Evolutionary conservation across 305 asterid species (phyloP), one percentile per base, ranked within the genome.

Genomic region (Ilex paraguariensis): DNA sequence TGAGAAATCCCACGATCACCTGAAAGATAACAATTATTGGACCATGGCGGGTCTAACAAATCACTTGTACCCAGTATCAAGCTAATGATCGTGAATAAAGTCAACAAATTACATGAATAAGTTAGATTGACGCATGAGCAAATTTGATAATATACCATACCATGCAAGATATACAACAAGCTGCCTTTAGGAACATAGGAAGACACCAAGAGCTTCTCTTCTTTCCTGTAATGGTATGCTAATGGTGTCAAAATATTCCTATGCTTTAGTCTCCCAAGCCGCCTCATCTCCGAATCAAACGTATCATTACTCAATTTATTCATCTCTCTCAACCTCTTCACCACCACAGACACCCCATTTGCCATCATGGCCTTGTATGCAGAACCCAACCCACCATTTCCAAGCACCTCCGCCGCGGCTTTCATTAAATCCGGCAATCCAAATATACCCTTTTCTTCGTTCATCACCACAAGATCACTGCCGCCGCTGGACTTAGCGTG

Each of bases 331-430:
- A 84, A 65, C 70, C 97, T 85, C 79, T 92, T 92, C 59, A 90
- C 98, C 30, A 90, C 98, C 1, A 92, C 97, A 0, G 90, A 64
- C 42, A 81, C 21, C 30, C 96, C 97, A 31, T 76, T 83, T 10
- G 60, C 74, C 89, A 92, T 80, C 54, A 68, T 66, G 0, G 98
- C 98, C 66, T 84, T 92, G 58, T 90, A 92, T 3, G 97, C 85
- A 42, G 96, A 92, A 7, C 98, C 98, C 68, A 92, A 30, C 6
- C 84, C 81, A 3, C 97, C 95, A 57, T 79, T 92, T 3, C 97
- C 98, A 0, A 92, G 94, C 0, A 92, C 94, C 70, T 90, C 97
- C 5, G 98, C 98, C 16, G 96, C 96, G 3, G 97, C 98, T 82
- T 84, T 92, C 98, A 92, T 92, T 84, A 92, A 55, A 71, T 92